Evolutionary conservation across 768 basidiomycete genomes (phyloP).

Genomic region (Podaxis pistillaris): DNA sequence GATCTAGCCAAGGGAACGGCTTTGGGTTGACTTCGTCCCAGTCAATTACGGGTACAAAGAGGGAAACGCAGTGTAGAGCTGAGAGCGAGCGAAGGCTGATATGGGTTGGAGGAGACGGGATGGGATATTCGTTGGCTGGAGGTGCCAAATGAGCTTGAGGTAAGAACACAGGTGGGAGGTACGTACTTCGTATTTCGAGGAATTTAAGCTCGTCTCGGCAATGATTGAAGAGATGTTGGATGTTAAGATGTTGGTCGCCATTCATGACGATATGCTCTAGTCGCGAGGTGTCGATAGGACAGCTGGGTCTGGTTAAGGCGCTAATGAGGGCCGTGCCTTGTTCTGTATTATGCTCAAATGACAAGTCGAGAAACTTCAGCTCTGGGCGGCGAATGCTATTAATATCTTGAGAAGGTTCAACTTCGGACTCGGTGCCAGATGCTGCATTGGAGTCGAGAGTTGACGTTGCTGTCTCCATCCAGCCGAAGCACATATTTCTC

Average conservation of each 20-base stretch:
- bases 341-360: constrained; percentile 8
- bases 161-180: too few species aligned
- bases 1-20: constrained; percentile 11
- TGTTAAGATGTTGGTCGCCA: constrained; percentile 6
- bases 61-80: constrained; percentile 10
- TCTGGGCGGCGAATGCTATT: neutral
- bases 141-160: neutral
- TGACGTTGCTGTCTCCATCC: neutral
- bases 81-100: neutral
- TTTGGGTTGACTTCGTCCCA: constrained; percentile 11
- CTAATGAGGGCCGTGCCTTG: constrained; percentile 11
- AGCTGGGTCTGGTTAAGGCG: neutral
- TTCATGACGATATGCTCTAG: constrained; percentile 12
- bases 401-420: neutral
- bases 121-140: constrained; percentile 10
- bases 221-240: constrained; percentile 6
- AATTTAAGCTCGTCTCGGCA: constrained; percentile 6
- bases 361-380: constrained; percentile 8
- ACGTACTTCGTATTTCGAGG: constrained; percentile 11
- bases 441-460: neutral
- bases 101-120: constrained; percentile 6
- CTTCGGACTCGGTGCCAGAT: neutral
- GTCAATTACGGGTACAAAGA: constrained; percentile 10
- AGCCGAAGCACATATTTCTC: constrained; percentile 8
- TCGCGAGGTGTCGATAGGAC: constrained; percentile 6